Evolutionary conservation across 768 basidiomycete genomes (phyloP), one percentile per base, ranked within the genome.

Genomic region (Tricholoma hemisulphureum): DNA sequence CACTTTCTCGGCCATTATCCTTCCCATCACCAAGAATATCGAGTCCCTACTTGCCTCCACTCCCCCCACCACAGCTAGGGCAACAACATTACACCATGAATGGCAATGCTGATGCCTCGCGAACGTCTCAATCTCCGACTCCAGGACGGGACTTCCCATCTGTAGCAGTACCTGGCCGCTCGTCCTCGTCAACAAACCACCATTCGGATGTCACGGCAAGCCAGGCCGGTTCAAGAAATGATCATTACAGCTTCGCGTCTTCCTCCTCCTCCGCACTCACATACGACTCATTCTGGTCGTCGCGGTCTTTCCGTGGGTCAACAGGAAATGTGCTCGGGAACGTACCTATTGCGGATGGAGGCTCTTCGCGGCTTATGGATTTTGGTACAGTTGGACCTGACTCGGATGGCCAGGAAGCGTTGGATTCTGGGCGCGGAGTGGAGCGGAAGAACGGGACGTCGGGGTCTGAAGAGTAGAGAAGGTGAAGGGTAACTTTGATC

Each of bases 271-370:
- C 74, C 7, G 66, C 75, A 10, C 70, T 84, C 43, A 83, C 84
- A 2, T 86, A 86, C 61, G 85, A 85, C 63, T 82, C 82, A 0
- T 86, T 85, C 63, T 86, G 83, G 85, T 83, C 84, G 1, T 75
- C 81, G 6, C 82, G 62, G 21, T 63, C 65, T 7, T 63, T 67
- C 58, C 58, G 63, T 9, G 35, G 56, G 10, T 59, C 67, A 21
- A 51, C 39, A 26, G 55, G 59, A 31, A 61, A 41, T 49, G 57
- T 57, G 35, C 18, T 54, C 13, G 35, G 56, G 26, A 46, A 18
- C 51, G 37, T 29, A 14, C 41, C 53, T 28, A 26, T 24, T 26
- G 24, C 26, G 21, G 46, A 48, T 2, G 46, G 26, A 7, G 18
- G 7, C 16, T 49, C 46, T 7, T 28, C 28, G 3, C 46, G 29